Percentiles rank a stretch among this genome's conserved stretches.
phyloP scores from a whole-genome alignment of 1,284 basidiomycete species.

The Nidula niveotomentosa region DNA sequence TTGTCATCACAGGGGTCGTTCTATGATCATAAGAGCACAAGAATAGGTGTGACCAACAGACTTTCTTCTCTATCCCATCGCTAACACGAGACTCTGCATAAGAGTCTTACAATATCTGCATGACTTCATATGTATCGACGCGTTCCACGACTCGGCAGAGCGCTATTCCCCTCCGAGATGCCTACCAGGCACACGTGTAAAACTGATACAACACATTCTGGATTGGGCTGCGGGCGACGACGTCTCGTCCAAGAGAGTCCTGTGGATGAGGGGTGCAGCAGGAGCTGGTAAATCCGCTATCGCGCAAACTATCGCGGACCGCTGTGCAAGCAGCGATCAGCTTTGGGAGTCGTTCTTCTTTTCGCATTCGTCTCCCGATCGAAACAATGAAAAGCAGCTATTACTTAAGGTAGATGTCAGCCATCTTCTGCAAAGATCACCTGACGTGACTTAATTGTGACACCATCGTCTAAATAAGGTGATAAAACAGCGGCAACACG shows the following conservation, averaged over 20 bases:
- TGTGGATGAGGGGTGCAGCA: constrained; percentile 17
- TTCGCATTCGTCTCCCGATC: constrained; percentile 7
- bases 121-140: not conserved
- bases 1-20: too few species aligned
- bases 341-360: constrained; percentile 20
- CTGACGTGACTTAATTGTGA: too few species aligned
- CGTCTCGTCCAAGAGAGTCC: not conserved
- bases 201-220: not conserved
- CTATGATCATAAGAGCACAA: too few species aligned
- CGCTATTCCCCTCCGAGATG: not conserved
- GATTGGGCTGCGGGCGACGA: not conserved
- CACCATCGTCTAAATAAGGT: too few species aligned
- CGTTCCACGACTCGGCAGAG: not conserved
- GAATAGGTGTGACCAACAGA: too few species aligned
- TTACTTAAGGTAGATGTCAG: too few species aligned
- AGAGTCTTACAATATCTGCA: too few species aligned
- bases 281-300: constrained; percentile 21
- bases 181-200: not conserved
- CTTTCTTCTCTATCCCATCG: too few species aligned
- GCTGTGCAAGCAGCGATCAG: not conserved
- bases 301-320: constrained; percentile 14
- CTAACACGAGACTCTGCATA: too few species aligned
- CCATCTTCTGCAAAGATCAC: too few species aligned
- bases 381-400: constrained; percentile 10
- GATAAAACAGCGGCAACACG: too few species aligned